Evolutionary conservation across 2,329 filamentous ascomycete species (phyloP), one percentile per base, ranked within the genome.

Genomic region (Neobulgaria alba): DNA sequence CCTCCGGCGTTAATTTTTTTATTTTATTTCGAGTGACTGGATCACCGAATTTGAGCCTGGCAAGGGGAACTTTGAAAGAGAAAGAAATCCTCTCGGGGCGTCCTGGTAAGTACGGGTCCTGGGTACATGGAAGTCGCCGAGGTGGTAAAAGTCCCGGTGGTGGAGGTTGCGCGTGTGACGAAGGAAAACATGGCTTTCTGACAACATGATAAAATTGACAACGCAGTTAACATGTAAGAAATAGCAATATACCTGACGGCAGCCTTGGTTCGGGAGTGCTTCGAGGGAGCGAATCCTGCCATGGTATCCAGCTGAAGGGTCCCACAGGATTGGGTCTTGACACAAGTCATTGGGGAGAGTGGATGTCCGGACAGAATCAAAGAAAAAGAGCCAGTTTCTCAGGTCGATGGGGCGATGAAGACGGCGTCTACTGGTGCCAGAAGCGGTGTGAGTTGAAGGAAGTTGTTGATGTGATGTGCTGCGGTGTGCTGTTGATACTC

Each of bases 191-290:
- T 50, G 37, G 15, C 10, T 50, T 51, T 55, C 52, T 44, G 30
- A 52, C 47, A 43, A 59, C 55, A 58, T 52, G 43, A 51, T 39
- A 23, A 32, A 33, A 36, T 20, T 35, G 49, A 43, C 46, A 36
- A 39, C 19, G 41, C 48, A 49, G 52, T 26, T 51, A 47, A 29
- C 38, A 46, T 20, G 31, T 47, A 46, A 33, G 36, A 48, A 53
- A 54, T 38, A 51, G 53, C 35, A 56, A 56, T 55, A 57, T 59
- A 59, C 57, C 57, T 58, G 51, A 50, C 50, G 53, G 53, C 31
- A 49, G 50, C 53, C 52, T 56, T 55, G 46, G 52, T 54, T 51
- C 56, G 43, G 48, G 53, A 44, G 38, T 41, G 48, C 34, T 52
- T 52, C 36, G 46, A 41, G 43, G 49, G 46, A 34, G 48, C 47